phyloP scores from a whole-genome alignment of 2,329 filamentous ascomycete genomes.

The Fusarium abutilonis region DNA sequence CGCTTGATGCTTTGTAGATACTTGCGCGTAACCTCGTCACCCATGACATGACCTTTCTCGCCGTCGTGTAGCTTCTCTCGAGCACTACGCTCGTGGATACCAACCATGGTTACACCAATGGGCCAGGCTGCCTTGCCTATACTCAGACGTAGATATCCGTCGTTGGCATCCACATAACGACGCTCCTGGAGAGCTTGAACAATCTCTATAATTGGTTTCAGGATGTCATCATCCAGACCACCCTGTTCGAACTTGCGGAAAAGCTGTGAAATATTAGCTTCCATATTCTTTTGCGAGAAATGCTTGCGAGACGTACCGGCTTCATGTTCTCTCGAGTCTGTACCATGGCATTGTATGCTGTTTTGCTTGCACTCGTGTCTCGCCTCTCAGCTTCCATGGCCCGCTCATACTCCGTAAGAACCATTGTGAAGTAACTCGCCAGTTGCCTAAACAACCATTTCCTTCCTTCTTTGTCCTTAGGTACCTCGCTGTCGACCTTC shows the following conservation, averaged over 20 bases:
- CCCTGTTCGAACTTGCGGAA: conserved; percentile 89
- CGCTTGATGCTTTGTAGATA: conserved; percentile 98
- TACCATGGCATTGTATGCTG: conserved; percentile 84
- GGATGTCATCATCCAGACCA: conserved; percentile 79
- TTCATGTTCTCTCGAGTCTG: conserved; percentile 88
- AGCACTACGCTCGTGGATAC: conserved; percentile 96
- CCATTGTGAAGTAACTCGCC: conserved; percentile 94
- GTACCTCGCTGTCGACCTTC: conserved; percentile 75
- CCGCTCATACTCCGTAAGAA: conserved; percentile 86
- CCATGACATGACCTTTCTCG: conserved; percentile 93
- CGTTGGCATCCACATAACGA: conserved; percentile 94
- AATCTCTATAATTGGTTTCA: conserved; percentile 89
- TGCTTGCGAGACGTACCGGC: conserved; percentile 61
- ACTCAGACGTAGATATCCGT: conserved; percentile 90
- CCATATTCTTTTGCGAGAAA: no score
- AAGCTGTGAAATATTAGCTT: conserved; percentile 57
- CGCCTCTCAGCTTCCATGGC: conserved; percentile 74
- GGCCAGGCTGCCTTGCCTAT: conserved; percentile 99
- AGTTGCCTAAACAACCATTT: conserved; percentile 85
- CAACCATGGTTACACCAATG: conserved; percentile 99
- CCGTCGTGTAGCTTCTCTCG: conserved; percentile 93
- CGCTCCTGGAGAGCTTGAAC: conserved; percentile 89
- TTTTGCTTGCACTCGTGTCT: conserved; percentile 80
- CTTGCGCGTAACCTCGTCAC: conserved; percentile 94
- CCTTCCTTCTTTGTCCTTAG: conserved; percentile 70